Evolutionary conservation across 2,329 filamentous ascomycete genomes (phyloP).

Genomic region (Curvularia lunata): DNA sequence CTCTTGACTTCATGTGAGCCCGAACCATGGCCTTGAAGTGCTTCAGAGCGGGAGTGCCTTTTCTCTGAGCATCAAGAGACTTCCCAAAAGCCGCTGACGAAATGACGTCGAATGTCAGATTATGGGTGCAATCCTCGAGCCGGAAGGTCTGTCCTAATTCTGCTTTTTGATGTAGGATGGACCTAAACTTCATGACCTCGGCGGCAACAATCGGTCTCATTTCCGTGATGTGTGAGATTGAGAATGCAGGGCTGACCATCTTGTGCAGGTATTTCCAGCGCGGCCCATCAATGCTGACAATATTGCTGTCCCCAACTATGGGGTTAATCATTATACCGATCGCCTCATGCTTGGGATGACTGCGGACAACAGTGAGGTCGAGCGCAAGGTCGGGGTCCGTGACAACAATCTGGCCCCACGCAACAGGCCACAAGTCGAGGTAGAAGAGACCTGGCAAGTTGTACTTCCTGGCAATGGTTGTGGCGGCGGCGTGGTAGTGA

Average conservation of each 20-base stretch:
- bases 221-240: conserved; percentile 36
- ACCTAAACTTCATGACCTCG: conserved; percentile 42
- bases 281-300: conserved; percentile 41
- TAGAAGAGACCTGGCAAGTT: conserved; percentile 51
- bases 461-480: conserved; percentile 46
- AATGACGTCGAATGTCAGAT: conserved; percentile 40
- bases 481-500: conserved; percentile 47
- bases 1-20: conserved; percentile 17
- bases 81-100: conserved; percentile 33
- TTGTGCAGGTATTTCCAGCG: conserved; percentile 46
- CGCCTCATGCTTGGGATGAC: conserved; percentile 41
- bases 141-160: conserved; percentile 31
- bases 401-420: conserved; percentile 39
- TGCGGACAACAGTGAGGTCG: conserved; percentile 46
- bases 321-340: conserved; percentile 30
- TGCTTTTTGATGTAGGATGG: conserved; percentile 29
- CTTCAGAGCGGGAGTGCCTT: conserved; percentile 26
- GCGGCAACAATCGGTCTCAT: conserved; percentile 30
- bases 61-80: conserved; percentile 34
- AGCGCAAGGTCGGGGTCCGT: conserved; percentile 49
- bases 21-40: conserved; percentile 30
- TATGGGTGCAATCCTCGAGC: conserved; percentile 30
- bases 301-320: conserved; percentile 36
- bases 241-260: conserved; percentile 49
- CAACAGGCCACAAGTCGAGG: conserved; percentile 55